These are phyloP conservation scores for Fraxinus paxiana DNA, from an alignment of 305 asterid genomes.

Conservation along the genomic window DNA sequence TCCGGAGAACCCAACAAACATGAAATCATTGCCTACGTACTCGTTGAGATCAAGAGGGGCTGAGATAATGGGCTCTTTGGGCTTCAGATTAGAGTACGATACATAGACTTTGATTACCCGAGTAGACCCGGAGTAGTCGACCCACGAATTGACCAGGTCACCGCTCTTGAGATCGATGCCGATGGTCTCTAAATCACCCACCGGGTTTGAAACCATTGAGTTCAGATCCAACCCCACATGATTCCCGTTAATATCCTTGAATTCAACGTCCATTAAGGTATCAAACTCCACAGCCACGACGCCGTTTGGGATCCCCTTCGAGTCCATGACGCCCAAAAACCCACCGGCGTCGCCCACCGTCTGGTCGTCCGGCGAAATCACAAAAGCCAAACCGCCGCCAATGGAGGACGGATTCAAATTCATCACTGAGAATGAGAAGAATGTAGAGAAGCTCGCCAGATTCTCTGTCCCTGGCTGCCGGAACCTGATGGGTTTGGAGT, in stretches of 20 bases:
- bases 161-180: slow-evolving; percentile 71
- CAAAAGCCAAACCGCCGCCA: slow-evolving; percentile 90
- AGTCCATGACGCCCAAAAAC: slow-evolving; percentile 56
- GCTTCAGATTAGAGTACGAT: slow-evolving; percentile 60
- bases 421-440: slow-evolving; percentile 70
- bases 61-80: slow-evolving; percentile 58
- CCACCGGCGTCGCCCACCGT: slow-evolving; percentile 76
- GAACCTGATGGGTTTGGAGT: slow-evolving; percentile 65
- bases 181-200: slow-evolving; percentile 42
- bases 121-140: slow-evolving; percentile 67
- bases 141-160: slow-evolving; percentile 69
- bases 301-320: slow-evolving; percentile 41
- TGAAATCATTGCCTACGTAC: slow-evolving; percentile 41
- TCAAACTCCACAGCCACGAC: slow-evolving; percentile 88
- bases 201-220: slow-evolving; percentile 59
- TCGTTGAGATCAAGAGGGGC: slow-evolving; percentile 48
- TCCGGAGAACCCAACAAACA: slow-evolving; percentile 77
- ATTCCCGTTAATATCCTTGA: slow-evolving; percentile 73
- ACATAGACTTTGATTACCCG: slow-evolving; percentile 48
- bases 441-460: slow-evolving; percentile 72
- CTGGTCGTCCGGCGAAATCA: slow-evolving; percentile 64
- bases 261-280: slow-evolving; percentile 77
- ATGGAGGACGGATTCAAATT: slow-evolving; percentile 81
- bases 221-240: slow-evolving; percentile 85
- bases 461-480: slow-evolving; percentile 46